A percentile compares a stretch with the other conserved stretches of the same genome.
Evolutionary conservation across 306 rosid genomes (phyloP).

Genomic region (Pterocarpus santalinus): DNA sequence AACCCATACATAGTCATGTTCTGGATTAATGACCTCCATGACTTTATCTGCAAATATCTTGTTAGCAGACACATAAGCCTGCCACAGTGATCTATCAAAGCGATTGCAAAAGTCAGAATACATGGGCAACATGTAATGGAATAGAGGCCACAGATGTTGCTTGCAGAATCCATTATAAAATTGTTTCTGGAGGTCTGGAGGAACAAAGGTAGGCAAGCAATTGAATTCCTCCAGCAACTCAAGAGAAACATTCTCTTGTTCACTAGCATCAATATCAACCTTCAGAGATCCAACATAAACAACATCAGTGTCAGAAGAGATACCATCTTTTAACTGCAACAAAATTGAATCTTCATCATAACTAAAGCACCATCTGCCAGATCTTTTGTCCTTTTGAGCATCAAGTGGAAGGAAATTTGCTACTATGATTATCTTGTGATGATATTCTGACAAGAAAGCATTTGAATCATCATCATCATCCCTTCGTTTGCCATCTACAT

Average conservation of each 20-base stretch:
- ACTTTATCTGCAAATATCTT: conserved; percentile 67
- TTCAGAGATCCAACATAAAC: conserved; percentile 66
- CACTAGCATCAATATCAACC: conserved; percentile 61
- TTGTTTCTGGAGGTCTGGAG: conserved; percentile 56
- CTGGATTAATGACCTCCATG: conserved; percentile 67
- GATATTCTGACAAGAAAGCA: conserved; percentile 44
- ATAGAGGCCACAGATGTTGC: conserved; percentile 78
- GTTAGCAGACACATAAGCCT: conserved; percentile 74
- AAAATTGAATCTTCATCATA: conserved; percentile 69
- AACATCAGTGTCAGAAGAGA: conserved; percentile 57
- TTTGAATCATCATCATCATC: conserved; percentile 45
- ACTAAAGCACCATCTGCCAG: conserved; percentile 69
- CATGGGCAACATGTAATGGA: conserved; percentile 79
- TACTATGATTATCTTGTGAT: conserved; percentile 62
- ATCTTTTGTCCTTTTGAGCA: conserved; percentile 58
- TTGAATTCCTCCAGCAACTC: conserved; percentile 64
- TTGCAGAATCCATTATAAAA: conserved; percentile 82
- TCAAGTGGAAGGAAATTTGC: conserved; percentile 75
- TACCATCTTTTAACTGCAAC: conserved; percentile 63
- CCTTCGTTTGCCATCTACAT: conserved; percentile 44
- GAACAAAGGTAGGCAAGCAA: conserved; percentile 71
- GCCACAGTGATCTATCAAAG: conserved; percentile 69
- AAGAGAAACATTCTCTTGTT: conserved; percentile 66
- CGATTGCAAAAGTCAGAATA: conserved; percentile 60
- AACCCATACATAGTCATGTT: conserved; percentile 74